Evolutionary conservation across 306 rosid genomes (phyloP), one percentile per base, ranked within the genome.

Genomic region (Rubus parviflorus): DNA sequence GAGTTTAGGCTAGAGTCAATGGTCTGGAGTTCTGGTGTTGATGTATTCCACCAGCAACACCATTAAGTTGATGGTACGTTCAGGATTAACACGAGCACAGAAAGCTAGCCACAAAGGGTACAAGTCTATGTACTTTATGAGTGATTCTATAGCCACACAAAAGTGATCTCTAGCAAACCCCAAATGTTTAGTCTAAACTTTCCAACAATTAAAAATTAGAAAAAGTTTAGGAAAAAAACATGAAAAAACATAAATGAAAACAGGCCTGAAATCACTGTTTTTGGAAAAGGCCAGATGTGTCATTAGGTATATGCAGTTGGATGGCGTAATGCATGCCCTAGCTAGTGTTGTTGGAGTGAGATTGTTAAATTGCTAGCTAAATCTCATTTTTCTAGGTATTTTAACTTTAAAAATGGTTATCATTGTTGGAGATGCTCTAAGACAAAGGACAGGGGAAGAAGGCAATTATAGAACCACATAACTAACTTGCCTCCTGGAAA

Each of bases 401-500:
- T n/a, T n/a, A n/a, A n/a, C n/a, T n/a, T n/a, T n/a, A n/a, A n/a
- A n/a, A n/a, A n/a, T n/a, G n/a, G n/a, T n/a, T n/a, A n/a, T n/a
- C n/a, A n/a, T n/a, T n/a, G n/a, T n/a, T n/a, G n/a, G n/a, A n/a
- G n/a, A n/a, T n/a, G n/a, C n/a, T n/a, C n/a, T 37, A 57, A 40
- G 51, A 57, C 17, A 45, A 45, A 80, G 56, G 54, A 4, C 2
- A 15, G 62, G 14, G 58, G 70, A n/a, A 38, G 54, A 25, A 65
- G 81, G 69, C 20, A 45, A 56, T 14, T n/a, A 53, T 38, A 72
- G 23, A 48, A 58, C 64, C 52, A 49, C 79, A 75, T 38, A 67
- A 74, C n/a, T 49, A 48, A 23, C 56, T 58, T 80, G 83, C 80
- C 47, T 69, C 72, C 83, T 48, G 20, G 13, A 57, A 80, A 75